Percentiles rank a stretch among this genome's conserved stretches.
phyloP scores from a whole-genome alignment of 1,284 basidiomycete genomes.

The Ustilago xerochloae region DNA sequence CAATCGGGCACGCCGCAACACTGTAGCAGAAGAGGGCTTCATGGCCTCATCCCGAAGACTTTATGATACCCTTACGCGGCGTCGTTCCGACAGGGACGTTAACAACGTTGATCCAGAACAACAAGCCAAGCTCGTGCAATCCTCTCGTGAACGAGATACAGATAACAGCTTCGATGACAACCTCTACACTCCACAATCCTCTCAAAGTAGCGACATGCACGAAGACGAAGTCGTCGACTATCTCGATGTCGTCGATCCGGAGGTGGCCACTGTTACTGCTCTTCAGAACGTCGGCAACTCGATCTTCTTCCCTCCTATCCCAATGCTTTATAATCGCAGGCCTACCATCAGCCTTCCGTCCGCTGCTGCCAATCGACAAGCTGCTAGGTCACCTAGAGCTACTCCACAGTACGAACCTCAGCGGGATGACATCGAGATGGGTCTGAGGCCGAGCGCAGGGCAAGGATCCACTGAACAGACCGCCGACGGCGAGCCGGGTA shows the following conservation, averaged over 20 bases:
- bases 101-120: conserved; percentile 3
- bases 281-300: conserved; percentile 82
- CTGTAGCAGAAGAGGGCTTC: conserved; percentile 16
- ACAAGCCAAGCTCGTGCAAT: not conserved
- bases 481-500: not conserved
- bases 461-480: not conserved
- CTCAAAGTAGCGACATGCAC: conserved; percentile 38
- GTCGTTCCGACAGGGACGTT: conserved; percentile 15
- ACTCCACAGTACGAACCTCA: conserved; percentile 18
- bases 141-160: not conserved
- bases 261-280: conserved; percentile 77
- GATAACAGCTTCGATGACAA: conserved; percentile 10
- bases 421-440: conserved; percentile 36
- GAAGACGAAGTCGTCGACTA: conserved; percentile 59
- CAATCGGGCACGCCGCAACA: conserved; percentile 19
- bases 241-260: conserved; percentile 81
- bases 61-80: conserved; percentile 26
- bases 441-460: conserved; percentile 6
- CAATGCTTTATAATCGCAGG: conserved; percentile 76
- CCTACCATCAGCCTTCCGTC: conserved; percentile 74
- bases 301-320: conserved; percentile 78
- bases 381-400: not conserved
- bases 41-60: conserved; percentile 33
- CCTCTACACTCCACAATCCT: conserved; percentile 1
- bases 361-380: conserved; percentile 3